Evolutionary conservation across 2,329 filamentous ascomycete genomes (phyloP), one percentile per base, ranked within the genome.

Genomic region (Curvularia sp.): DNA sequence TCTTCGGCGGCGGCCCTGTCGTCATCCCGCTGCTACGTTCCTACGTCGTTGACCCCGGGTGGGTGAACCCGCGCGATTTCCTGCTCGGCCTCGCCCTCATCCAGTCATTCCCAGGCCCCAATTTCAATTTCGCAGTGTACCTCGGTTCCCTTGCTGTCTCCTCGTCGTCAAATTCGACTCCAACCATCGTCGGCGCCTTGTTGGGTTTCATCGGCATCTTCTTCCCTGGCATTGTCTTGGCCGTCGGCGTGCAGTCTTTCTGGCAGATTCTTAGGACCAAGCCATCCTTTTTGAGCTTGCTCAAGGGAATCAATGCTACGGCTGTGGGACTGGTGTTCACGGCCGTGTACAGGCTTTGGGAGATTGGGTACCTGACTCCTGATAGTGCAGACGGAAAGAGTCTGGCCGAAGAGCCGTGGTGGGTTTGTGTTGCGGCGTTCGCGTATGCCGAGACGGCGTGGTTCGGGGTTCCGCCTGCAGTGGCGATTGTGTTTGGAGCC

Each of bases 11-110:
- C 38, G 79, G 79, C 0, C 80, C 79, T 2, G 79, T 81, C 24
- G 79, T 81, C 0, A 80, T 82, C 49, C 80, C 78, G 1, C 71
- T 81, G 0, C 70, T 81, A 0, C 76, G 78, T 49, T 66, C 72
- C 10, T 80, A 80, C 47, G 69, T 91, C 35, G 89, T 91, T 0
- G 81, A 83, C 0, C 86, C 88, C 24, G 86, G 87, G 6, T 92
- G 89, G 89, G 89, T 92, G 0, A 85, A 83, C 0, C 81, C 87
- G 0, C 83, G 89, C 4, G 88, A 92, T 70, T 92, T 92, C 70
- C 79, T 92, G 0, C 85, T 92, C 49, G 89, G 89, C 0, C 83
- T 92, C 0, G 90, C 89, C 7, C 82, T 92, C 53, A 88, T 87
- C 18, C 89, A 92, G 73, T 84, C 87, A 0, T 89, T 92, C 57